These are phyloP conservation scores for Apocynum venetum DNA, from an alignment of 257 asterid genomes.

Conservation along the genomic window DNA sequence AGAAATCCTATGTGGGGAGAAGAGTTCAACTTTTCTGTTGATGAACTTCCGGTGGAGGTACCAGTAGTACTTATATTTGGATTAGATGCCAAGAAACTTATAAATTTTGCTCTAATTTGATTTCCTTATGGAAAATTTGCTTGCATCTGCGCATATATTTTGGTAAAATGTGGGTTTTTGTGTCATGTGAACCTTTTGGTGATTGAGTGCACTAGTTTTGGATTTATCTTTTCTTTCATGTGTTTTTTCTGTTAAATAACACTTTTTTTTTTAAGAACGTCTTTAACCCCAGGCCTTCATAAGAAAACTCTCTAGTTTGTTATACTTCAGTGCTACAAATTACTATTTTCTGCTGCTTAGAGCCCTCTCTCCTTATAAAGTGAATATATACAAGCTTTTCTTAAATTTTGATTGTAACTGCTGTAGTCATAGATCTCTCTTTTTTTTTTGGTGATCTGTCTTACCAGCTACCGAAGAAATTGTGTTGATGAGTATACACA, in stretches of 20 bases:
- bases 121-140: background rate
- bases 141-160: background rate
- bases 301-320: background rate
- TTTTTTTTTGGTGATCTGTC: background rate
- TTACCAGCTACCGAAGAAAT: background rate
- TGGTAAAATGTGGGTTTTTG: background rate
- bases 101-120: background rate
- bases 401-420: background rate
- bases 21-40: constrained; percentile 82
- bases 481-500: background rate
- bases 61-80: background rate
- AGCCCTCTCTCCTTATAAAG: too few species aligned
- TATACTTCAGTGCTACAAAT: background rate
- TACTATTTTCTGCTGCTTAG: background rate
- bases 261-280: too few species aligned
- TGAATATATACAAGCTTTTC: background rate
- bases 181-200: background rate
- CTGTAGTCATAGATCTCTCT: background rate
- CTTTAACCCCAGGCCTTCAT: background rate
- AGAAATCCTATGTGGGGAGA: constrained; percentile 99
- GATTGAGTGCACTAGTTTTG: background rate
- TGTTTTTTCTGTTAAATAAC: background rate
- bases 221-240: background rate
- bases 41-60: constrained; percentile 88
- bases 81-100: background rate